These are phyloP conservation scores for Hericium alpestre DNA, from an alignment of 768 basidiomycete genomes.

Conservation along the genomic window DNA sequence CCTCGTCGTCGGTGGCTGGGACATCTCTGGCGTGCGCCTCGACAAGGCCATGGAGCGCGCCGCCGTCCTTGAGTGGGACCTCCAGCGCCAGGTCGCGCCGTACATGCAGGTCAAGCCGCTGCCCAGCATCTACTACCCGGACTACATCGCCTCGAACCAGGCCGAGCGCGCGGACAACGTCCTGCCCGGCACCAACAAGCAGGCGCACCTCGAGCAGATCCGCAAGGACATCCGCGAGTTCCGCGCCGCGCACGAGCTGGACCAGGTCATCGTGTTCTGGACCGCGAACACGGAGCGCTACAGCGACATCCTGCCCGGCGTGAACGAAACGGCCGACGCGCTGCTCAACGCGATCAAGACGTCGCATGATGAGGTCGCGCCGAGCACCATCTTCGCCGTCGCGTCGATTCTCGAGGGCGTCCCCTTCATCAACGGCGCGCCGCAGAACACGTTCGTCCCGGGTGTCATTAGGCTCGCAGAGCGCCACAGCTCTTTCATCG, in stretches of 20 bases:
- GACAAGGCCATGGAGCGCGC: constrained; percentile 92
- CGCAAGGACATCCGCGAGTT: constrained; percentile 91
- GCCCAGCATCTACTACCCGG: constrained; percentile 93
- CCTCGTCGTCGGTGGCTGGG: constrained; percentile 96
- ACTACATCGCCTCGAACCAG: constrained; percentile 97
- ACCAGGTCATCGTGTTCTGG: constrained; percentile 93
- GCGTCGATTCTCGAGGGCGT: constrained; percentile 91
- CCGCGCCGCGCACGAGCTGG: constrained; percentile 73
- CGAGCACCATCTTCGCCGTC: constrained; percentile 91
- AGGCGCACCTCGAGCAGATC: constrained; percentile 82
- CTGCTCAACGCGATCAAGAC: constrained; percentile 70
- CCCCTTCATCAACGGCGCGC: constrained; percentile 95
- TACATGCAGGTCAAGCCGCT: constrained; percentile 76
- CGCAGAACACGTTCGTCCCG: constrained; percentile 98
- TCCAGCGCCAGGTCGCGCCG: constrained; percentile 89
- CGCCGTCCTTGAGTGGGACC: constrained; percentile 89
- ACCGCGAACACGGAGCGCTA: constrained; percentile 99
- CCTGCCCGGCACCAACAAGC: constrained; percentile 78
- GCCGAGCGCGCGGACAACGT: constrained; percentile 92
- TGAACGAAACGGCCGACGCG: constrained; percentile 90
- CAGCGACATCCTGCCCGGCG: constrained; percentile 85
- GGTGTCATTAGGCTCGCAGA: constrained; percentile 91
- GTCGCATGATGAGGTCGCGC: constrained; percentile 91
- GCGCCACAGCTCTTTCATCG: constrained; percentile 82
- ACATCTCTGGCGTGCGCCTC: constrained; percentile 78